Evolutionary conservation across 805 yeast species (phyloP).

Genomic region (Ogataea ramenticola): DNA sequence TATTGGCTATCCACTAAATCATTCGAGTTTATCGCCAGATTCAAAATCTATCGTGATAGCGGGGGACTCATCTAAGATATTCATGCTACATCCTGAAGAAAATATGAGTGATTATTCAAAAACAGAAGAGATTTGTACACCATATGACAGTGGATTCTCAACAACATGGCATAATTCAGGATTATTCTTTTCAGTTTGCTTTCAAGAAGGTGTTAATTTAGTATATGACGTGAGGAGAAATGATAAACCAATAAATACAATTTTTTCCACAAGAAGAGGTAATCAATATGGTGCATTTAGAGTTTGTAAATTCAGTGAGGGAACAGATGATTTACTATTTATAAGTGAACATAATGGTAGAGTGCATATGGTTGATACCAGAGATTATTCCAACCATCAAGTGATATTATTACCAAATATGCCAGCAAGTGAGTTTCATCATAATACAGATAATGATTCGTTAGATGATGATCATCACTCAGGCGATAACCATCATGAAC

Average conservation of each 20-base stretch:
- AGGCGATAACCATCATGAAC: no score
- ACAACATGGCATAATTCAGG: constrained; percentile 76
- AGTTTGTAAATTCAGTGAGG: constrained; percentile 46
- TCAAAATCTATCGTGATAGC: constrained; percentile 52
- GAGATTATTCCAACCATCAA: constrained; percentile 68
- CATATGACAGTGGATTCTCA: constrained; percentile 78
- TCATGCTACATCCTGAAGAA: constrained; percentile 41
- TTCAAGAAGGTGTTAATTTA: constrained; percentile 78
- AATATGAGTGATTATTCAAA: constrained; percentile 22
- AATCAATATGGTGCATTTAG: constrained; percentile 34
- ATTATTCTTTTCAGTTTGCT: constrained; percentile 64
- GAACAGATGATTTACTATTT: constrained; percentile 68
- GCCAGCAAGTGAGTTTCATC: background rate
- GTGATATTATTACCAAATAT: constrained; percentile 57
- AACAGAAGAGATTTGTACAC: constrained; percentile 34
- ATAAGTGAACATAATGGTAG: constrained; percentile 82
- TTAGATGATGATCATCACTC: no score
- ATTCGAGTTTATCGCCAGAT: constrained; percentile 64
- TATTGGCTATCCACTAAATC: constrained; percentile 65
- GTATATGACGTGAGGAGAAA: constrained; percentile 71
- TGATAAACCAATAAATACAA: constrained; percentile 41
- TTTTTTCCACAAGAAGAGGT: constrained; percentile 53
- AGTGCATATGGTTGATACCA: constrained; percentile 75
- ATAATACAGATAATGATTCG: background rate
- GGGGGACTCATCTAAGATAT: constrained; percentile 71